phyloP scores from a whole-genome alignment of 2,329 filamentous ascomycete genomes.

The Ascomycota sp. region DNA sequence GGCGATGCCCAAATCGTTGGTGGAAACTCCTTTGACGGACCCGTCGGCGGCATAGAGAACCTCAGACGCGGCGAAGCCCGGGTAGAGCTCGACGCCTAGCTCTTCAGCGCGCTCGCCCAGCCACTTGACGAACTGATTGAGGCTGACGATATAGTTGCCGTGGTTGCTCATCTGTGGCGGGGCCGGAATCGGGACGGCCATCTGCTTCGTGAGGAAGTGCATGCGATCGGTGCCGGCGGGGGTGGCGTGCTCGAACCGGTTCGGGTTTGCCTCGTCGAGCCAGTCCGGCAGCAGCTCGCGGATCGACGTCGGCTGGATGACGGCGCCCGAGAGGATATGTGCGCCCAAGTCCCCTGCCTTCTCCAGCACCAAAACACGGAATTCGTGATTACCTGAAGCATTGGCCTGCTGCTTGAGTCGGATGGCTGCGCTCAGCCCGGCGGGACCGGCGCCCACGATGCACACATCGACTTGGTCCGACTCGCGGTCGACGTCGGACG shows the following conservation, averaged over 20 bases:
- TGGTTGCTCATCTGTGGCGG: slow-evolving; percentile 97
- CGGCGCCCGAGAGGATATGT: slow-evolving; percentile 88
- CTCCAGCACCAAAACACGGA: slow-evolving; percentile 78
- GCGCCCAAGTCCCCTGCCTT: slow-evolving; percentile 91
- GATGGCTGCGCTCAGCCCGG: slow-evolving; percentile 82
- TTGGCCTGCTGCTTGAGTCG: slow-evolving; percentile 89
- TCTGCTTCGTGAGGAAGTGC: slow-evolving; percentile 76
- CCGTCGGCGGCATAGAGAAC: slow-evolving; percentile 74
- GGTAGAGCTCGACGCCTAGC: slow-evolving; percentile 85
- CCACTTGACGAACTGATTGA: slow-evolving; percentile 94
- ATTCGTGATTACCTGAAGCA: slow-evolving; percentile 86
- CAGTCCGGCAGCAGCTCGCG: slow-evolving; percentile 87
- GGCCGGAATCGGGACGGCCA: slow-evolving; percentile 59
- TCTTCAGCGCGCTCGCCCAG: slow-evolving; percentile 92
- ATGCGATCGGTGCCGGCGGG: slow-evolving; percentile 70
- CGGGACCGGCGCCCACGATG: slow-evolving; percentile 90
- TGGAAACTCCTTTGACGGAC: slow-evolving; percentile 81
- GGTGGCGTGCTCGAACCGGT: slow-evolving; percentile 72
- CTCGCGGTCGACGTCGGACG: slow-evolving; percentile 56
- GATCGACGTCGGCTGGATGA: slow-evolving; percentile 74
- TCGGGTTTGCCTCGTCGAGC: slow-evolving; percentile 73
- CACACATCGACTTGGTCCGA: slow-evolving; percentile 89
- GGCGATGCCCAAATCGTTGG: slow-evolving; percentile 77
- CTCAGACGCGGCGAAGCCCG: slow-evolving; percentile 87
- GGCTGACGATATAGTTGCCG: slow-evolving; percentile 90